phyloP scores from a whole-genome alignment of 139 green algal species.

The Deuterostichococcus epilithicus region DNA sequence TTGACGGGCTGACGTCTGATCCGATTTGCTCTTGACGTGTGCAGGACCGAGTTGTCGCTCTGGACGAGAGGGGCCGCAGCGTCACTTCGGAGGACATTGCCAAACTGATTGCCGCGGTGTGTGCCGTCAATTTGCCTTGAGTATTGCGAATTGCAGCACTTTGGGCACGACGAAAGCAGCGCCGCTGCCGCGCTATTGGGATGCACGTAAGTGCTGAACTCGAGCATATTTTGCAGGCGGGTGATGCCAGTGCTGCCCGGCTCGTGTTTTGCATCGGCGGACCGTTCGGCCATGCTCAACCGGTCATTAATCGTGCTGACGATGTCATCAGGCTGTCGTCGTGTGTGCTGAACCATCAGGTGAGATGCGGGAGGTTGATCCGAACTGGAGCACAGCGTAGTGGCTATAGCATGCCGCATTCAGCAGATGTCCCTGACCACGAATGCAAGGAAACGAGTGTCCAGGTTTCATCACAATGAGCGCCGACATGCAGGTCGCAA shows the following conservation, averaged over 20 bases:
- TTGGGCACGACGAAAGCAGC: too few relatives aligned
- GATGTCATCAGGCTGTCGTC: slow-evolving; percentile 45
- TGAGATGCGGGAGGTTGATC: too few relatives aligned
- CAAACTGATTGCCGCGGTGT: slow-evolving; percentile 32
- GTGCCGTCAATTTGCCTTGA: too few relatives aligned
- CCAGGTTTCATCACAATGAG: background rate
- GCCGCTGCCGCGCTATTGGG: too few relatives aligned
- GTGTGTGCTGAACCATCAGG: slow-evolving; percentile 82
- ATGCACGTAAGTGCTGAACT: too few relatives aligned
- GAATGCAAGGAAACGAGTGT: too few relatives aligned
- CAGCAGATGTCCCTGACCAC: too few relatives aligned
- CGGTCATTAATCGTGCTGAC: slow-evolving; percentile 47
- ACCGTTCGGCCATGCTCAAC: slow-evolving; percentile 59
- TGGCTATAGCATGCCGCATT: too few relatives aligned
- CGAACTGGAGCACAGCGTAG: too few relatives aligned
- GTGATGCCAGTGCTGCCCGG: slow-evolving; percentile 23
- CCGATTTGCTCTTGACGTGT: background rate
- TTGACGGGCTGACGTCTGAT: too few relatives aligned
- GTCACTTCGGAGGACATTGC: slow-evolving; percentile 53
- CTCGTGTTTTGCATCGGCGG: slow-evolving; percentile 67
- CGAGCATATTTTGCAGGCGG: slow-evolving; percentile 28
- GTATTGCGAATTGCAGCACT: slow-evolving; percentile 1
- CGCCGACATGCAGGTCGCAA: slow-evolving; percentile 52
- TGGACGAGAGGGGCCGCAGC: slow-evolving; percentile 63
- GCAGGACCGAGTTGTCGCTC: slow-evolving; percentile 45